Percentiles rank a stretch among this genome's conserved stretches.
Conservation (phyloP, 768 basidiomycete genomes). For the Saitozyma podzolica region DNA sequence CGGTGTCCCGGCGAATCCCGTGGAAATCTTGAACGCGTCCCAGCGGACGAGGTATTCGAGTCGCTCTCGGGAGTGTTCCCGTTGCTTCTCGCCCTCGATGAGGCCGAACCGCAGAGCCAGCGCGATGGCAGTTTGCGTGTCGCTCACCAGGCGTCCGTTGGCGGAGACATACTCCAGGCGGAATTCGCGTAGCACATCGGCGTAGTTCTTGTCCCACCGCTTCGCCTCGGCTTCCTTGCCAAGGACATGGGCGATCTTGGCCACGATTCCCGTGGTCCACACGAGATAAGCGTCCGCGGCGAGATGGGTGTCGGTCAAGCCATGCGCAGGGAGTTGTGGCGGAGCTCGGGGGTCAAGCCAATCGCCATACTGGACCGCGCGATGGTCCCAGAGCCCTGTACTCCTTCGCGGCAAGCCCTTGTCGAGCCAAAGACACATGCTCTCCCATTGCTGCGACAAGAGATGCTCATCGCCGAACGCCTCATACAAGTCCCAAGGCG, state of each 20-base stretch:
- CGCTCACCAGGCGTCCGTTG: constrained; percentile 31
- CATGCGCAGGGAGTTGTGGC: constrained; percentile 23
- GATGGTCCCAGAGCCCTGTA: constrained; percentile 27
- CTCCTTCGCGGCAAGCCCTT: constrained; percentile 29
- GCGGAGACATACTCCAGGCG: constrained; percentile 35
- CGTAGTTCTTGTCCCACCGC: constrained; percentile 5
- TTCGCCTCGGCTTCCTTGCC: constrained; percentile 14
- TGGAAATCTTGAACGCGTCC: constrained; percentile 37
- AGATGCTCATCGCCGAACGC: constrained; percentile 31
- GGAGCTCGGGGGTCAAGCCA: constrained; percentile 47
- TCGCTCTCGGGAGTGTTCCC: constrained; percentile 13
- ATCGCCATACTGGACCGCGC: constrained; percentile 32
- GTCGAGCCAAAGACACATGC: constrained; percentile 41
- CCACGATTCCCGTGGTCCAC: constrained; percentile 21
- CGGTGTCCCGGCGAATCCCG: constrained; percentile 50
- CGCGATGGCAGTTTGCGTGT: constrained; percentile 43
- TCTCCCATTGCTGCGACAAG: constrained; percentile 34
- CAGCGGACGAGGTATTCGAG: constrained; percentile 24
- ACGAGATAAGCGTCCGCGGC: constrained; percentile 36
- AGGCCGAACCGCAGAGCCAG: constrained; percentile 45
- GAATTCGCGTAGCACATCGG: constrained; percentile 16
- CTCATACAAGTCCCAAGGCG: constrained; percentile 35
- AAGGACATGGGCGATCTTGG: constrained; percentile 18
- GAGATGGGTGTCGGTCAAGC: constrained; percentile 24
- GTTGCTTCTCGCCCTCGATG: constrained; percentile 12